Evolutionary conservation across 2,329 filamentous ascomycete genomes (phyloP).

Genomic region (Fusarium dimerum): DNA sequence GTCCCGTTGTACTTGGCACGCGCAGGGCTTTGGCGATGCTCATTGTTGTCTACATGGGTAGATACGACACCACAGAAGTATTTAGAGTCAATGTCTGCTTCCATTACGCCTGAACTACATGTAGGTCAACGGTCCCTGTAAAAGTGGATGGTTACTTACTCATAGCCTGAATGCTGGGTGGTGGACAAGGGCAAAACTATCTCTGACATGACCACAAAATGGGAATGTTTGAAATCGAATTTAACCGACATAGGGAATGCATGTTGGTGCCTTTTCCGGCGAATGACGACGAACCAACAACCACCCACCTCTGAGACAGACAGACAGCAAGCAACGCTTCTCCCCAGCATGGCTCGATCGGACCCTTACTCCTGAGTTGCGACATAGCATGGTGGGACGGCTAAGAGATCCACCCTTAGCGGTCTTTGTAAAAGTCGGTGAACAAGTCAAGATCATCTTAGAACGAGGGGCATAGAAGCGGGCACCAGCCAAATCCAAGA

Average conservation of each 20-base stretch:
- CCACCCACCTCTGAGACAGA: constrained; percentile 11
- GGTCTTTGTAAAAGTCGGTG: constrained; percentile 34
- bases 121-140: too few species aligned
- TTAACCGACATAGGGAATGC: not conserved
- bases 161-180: not conserved
- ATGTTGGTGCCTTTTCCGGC: not conserved
- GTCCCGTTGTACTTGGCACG: too few species aligned
- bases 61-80: too few species aligned
- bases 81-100: too few species aligned
- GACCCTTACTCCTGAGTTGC: constrained; percentile 29
- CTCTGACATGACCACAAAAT: not conserved
- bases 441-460: constrained; percentile 23
- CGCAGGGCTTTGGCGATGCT: too few species aligned
- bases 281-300: constrained; percentile 19
- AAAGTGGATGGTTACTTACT: not conserved
- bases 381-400: constrained; percentile 24
- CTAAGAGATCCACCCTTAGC: constrained; percentile 25
- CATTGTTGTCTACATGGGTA: too few species aligned
- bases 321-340: constrained; percentile 13
- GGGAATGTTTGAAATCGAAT: not conserved
- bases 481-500: constrained; percentile 22
- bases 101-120: too few species aligned
- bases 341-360: constrained; percentile 19
- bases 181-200: not conserved
- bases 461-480: constrained; percentile 21